phyloP scores from a whole-genome alignment of 306 rosid genomes.

The Prunus persica region Prunus_persica_NCBIv2 NC_034011.1:21807001-21807500 shows the following conservation, averaged over 20 bases:
- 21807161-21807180: neutral
- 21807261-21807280: neutral
- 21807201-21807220: conserved; percentile 13
- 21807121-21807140: neutral
- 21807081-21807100: neutral
- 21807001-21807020: neutral
- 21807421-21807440: neutral
- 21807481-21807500: neutral
- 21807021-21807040: neutral
- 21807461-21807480: neutral
- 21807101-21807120: too few relatives aligned
- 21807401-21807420: neutral
- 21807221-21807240: neutral
- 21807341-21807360: neutral
- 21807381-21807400: neutral
- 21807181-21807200: neutral
- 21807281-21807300: neutral
- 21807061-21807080: neutral
- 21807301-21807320: neutral
- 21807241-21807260: neutral
- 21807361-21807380: neutral
- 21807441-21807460: conserved; percentile 2
- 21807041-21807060: neutral
- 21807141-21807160: neutral
- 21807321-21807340: neutral